Base-by-base conservation (phyloP, 768 basidiomycete genomes). In the Kwoniella bestiolae region DNA sequence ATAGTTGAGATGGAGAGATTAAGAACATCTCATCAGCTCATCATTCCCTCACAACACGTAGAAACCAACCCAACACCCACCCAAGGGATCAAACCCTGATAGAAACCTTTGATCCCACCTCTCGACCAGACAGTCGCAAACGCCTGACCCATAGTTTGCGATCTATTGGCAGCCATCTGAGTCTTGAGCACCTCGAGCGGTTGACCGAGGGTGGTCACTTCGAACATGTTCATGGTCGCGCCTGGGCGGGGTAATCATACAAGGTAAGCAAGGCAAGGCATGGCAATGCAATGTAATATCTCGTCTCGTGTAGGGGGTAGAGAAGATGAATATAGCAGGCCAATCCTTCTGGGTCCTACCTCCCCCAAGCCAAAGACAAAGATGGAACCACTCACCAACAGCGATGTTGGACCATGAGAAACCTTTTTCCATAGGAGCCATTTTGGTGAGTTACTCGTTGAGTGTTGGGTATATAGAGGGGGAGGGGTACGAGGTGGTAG, bases 41-140 rank as follows among this genome's bases (percentile, higher is more conserved):
- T 41, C 2, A 14, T 38, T 38, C 18, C 8, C 38, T 41, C 38
- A 14, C 38, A 14, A 14, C 38, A 41, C 18, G 4, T 12, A 14
- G 18, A 2, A 41, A 41, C 18, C 38, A 47, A 21, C 11, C 46
- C 50, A 28, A 49, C 2, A 75, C 88, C 66, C 75, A 93, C 94
- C 95, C 96, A 99, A 77, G 96, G 96, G 79, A 98, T 98, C 66
- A 99, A 87, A 71, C 96, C 96, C 82, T 99, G 96, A 83, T 91
- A 99, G 84, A 95, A 93, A 26, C 96, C 96, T 50, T 83, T 80
- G 61, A 89, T 83, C 68, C 96, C 93, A 72, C 96, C 96, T 67
- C 96, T 89, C 74, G 87, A 85, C 92, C 93, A 95, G 65, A 98
- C 92, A 5, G 89, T 87, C 69, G 86, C 84, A 72, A 90, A 85